Evolutionary conservation across 148 eudicot genomes (phyloP).

Genomic region (Camellia granthamiana): DNA sequence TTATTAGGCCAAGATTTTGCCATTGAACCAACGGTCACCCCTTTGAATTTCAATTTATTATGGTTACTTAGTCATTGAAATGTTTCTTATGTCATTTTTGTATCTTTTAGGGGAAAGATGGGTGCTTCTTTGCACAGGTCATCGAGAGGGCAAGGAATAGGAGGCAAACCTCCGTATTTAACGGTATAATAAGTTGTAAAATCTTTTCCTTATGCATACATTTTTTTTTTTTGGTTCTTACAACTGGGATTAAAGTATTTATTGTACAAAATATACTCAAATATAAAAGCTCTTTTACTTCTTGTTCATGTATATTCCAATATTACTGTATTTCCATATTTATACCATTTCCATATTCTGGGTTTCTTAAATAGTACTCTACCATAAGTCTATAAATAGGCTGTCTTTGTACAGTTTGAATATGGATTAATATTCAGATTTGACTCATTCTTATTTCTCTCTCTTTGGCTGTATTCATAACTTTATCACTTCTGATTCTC

Average conservation of each 20-base stretch:
- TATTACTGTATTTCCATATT: too few species aligned
- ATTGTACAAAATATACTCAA: background rate
- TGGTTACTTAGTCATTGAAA: background rate
- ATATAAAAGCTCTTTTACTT: background rate
- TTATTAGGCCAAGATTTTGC: too few species aligned
- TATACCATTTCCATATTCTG: too few species aligned
- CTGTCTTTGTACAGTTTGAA: too few species aligned
- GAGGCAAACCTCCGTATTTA: slow-evolving; percentile 73
- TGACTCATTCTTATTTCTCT: too few species aligned
- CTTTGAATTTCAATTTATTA: background rate
- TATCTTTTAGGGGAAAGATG: slow-evolving; percentile 58
- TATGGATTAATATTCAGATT: too few species aligned
- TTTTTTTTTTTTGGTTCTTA: background rate
- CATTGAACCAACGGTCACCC: too few species aligned
- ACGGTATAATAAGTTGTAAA: slow-evolving; percentile 32
- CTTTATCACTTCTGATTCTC: background rate
- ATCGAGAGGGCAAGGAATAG: slow-evolving; percentile 47
- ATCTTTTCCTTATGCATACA: background rate
- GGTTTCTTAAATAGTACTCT: too few species aligned
- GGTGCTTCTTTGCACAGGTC: slow-evolving; percentile 68
- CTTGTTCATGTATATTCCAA: too few species aligned
- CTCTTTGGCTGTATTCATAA: too few species aligned
- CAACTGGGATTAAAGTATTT: background rate
- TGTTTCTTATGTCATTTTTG: background rate
- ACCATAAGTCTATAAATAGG: too few species aligned